A percentile compares a stretch with the other conserved stretches of the same genome.
These are phyloP conservation scores for Pelargonium nanum DNA, from an alignment of 345 rosid species.

Conservation along the genomic window DNA sequence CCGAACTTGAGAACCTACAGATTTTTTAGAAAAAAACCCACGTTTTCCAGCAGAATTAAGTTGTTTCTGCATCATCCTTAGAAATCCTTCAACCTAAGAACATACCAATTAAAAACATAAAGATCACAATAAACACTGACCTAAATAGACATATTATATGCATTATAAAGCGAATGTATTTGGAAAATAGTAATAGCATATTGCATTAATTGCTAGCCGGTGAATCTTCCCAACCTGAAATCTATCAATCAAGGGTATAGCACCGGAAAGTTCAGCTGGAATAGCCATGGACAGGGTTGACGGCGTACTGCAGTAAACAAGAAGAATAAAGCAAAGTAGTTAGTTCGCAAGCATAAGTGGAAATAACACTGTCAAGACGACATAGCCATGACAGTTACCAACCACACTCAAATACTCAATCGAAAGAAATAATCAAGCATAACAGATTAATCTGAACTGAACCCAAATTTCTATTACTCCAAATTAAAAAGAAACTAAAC, in stretches of 20 bases:
- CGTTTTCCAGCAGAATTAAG: constrained; percentile 84
- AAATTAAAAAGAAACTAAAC: too few relatives aligned
- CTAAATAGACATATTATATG: not conserved
- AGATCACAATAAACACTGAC: too few relatives aligned
- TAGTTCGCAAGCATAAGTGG: not conserved
- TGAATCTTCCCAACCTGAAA: constrained; percentile 58
- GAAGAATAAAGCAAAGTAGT: not conserved
- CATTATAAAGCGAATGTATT: not conserved
- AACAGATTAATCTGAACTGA: not conserved
- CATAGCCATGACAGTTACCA: not conserved
- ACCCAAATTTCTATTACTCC: too few relatives aligned
- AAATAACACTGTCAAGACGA: not conserved
- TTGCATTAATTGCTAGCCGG: not conserved
- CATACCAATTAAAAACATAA: not conserved
- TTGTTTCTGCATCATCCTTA: constrained; percentile 91
- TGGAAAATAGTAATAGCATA: too few relatives aligned
- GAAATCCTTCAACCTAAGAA: constrained; percentile 69
- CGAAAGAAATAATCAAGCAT: not conserved
- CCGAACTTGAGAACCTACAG: constrained; percentile 53
- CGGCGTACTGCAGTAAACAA: constrained; percentile 33
- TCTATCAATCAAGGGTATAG: constrained; percentile 82
- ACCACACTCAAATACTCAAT: not conserved
- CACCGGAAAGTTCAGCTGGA: constrained; percentile 88
- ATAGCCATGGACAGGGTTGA: constrained; percentile 41
- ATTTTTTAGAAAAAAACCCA: constrained; percentile 76